Percentiles rank a stretch among this genome's conserved stretches.
These are phyloP conservation scores for Coniferiporia sulphurascens DNA, from an alignment of 1,284 basidiomycete genomes.

Conservation along the genomic window DNA sequence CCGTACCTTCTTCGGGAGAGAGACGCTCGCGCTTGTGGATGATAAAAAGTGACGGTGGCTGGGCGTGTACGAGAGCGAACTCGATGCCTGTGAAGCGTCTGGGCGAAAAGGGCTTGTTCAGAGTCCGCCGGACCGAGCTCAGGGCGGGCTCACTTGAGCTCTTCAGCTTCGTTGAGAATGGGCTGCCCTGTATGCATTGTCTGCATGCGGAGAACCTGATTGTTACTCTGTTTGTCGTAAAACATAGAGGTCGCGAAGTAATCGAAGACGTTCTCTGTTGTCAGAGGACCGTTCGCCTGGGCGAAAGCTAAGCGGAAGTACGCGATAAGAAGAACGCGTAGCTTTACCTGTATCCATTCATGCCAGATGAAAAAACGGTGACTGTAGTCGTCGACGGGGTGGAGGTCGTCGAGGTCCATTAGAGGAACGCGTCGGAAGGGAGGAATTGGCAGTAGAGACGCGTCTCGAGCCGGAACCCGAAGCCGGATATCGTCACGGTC, in stretches of 20 bases:
- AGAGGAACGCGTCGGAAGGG: background rate
- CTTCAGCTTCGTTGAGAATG: slow-evolving; percentile 69
- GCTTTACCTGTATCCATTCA: slow-evolving; percentile 69
- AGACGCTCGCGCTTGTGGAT: slow-evolving; percentile 81
- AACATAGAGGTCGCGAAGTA: slow-evolving; percentile 86
- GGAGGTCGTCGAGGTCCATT: slow-evolving; percentile 70
- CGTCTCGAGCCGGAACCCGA: too few relatives aligned
- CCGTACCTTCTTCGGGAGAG: slow-evolving; percentile 73
- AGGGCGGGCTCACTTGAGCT: slow-evolving; percentile 58
- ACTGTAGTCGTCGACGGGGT: slow-evolving; percentile 73
- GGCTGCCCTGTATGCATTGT: slow-evolving; percentile 74
- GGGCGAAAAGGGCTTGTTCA: slow-evolving; percentile 6
- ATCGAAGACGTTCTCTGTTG: slow-evolving; percentile 72
- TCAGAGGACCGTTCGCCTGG: slow-evolving; percentile 71
- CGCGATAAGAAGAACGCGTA: background rate
- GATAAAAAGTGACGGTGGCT: slow-evolving; percentile 75
- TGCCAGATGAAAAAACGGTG: slow-evolving; percentile 83
- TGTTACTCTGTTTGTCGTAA: slow-evolving; percentile 87
- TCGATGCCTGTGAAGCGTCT: slow-evolving; percentile 82
- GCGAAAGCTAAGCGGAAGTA: slow-evolving; percentile 9
- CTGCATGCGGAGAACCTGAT: slow-evolving; percentile 85
- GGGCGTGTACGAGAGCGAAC: slow-evolving; percentile 73
- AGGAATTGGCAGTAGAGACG: background rate
- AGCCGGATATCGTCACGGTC: too few relatives aligned
- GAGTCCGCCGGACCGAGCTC: slow-evolving; percentile 6